Evolutionary conservation across 768 basidiomycete genomes (phyloP).

Genomic region (Tylopilus intermedius): DNA sequence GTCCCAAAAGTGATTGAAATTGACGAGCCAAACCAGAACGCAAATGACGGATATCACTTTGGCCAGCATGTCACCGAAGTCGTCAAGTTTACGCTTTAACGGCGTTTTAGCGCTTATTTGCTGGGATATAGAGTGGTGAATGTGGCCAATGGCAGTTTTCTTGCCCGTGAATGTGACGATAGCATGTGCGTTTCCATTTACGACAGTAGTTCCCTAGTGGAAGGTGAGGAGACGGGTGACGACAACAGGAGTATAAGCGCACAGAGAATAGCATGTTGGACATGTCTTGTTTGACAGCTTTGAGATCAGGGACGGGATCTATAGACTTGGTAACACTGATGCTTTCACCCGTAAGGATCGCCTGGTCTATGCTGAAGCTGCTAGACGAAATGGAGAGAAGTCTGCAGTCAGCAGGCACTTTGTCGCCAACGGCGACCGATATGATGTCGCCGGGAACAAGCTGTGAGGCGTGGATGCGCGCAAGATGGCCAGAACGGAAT

Average conservation of each 20-base stretch:
- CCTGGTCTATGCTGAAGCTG: constrained; percentile 93
- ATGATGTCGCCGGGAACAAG: constrained; percentile 96
- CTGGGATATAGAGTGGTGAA: constrained; percentile 91
- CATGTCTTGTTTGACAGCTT: constrained; percentile 98
- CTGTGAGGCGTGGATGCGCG: constrained; percentile 77
- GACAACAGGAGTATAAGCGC: constrained; percentile 4
- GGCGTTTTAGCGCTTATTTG: constrained; percentile 97
- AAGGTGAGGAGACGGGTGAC: not conserved
- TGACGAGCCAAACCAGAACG: constrained; percentile 96
- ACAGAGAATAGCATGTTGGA: constrained; percentile 93
- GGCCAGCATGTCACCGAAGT: constrained; percentile 95
- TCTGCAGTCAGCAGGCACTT: constrained; percentile 91
- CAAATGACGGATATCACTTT: constrained; percentile 98
- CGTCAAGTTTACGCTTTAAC: constrained; percentile 93
- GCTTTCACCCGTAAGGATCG: constrained; percentile 94
- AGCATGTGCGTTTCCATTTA: constrained; percentile 85
- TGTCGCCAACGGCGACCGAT: constrained; percentile 88
- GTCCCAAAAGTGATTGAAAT: constrained; percentile 93
- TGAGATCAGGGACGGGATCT: constrained; percentile 60
- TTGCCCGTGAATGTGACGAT: constrained; percentile 84
- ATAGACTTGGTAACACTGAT: constrained; percentile 79
- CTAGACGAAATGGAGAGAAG: constrained; percentile 86
- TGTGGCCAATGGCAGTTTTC: constrained; percentile 91
- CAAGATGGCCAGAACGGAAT: constrained; percentile 62
- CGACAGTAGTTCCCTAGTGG: constrained; percentile 85